Evolutionary conservation across 805 yeast species (phyloP), one percentile per base, ranked within the genome.

Genomic region (Candida verbasci): DNA sequence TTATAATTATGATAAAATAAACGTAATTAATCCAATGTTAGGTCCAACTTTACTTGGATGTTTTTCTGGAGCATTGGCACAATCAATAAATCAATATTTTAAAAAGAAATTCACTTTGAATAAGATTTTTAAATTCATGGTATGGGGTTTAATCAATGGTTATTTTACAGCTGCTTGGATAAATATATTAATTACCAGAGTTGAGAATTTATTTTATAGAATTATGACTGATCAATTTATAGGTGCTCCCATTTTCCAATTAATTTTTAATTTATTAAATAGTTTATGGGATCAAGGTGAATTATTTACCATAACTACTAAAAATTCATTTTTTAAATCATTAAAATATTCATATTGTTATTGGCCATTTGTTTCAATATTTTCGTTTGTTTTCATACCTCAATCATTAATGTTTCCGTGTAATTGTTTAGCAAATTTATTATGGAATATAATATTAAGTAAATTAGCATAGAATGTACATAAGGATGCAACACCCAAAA

Each of bases 71-170:
- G 67, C 65, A 16, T 49, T 65, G 37, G 73, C 72, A 2, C 72
- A 66, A 47, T 59, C 70, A 3, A 31, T 62, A 3, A 65, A 57
- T 43, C 73, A 67, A 46, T 53, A 51, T 37, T 40, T 44, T 33
- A 62, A 55, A 39, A 52, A 46, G 24, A 65, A 62, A 40, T 55
- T 58, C 38, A 56, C 56, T 17, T 41, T 56, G 6, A 53, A 52
- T 38, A 50, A 57, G 24, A 52, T 49, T 34, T 43, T 61, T 37
- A 79, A 79, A 47, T 80, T 80, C 44, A 49, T 66, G 39, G 50
- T 70, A 2, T 80, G 84, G 84, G 86, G 86, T 12, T 53, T 65
- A 9, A 57, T 79, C 31, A 78, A 78, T 51, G 86, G 85, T 1
- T 48, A 67, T 12, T 53, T 78, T 34, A 72, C 80, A 3, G 68